Evolutionary conservation across 2,329 filamentous ascomycete species (phyloP).

Genomic region (Talaromyces sp.): DNA sequence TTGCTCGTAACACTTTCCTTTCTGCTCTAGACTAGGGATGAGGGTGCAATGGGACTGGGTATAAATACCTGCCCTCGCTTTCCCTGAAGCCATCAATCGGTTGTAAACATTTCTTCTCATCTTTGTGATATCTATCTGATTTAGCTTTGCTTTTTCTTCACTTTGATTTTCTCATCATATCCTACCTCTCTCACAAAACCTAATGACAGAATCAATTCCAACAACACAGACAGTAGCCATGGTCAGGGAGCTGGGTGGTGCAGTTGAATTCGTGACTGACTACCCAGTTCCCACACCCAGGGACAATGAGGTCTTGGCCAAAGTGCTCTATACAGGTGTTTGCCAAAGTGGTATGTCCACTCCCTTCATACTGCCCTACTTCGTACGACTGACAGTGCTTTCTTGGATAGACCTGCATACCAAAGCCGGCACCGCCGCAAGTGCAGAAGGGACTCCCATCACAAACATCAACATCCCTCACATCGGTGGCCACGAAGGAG

Average conservation of each 20-base stretch:
- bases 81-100: neutral
- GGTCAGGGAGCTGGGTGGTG: constrained; percentile 42
- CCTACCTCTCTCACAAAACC: neutral
- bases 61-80: neutral
- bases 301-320: constrained; percentile 46
- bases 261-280: constrained; percentile 42
- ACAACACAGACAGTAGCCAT: constrained; percentile 42
- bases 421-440: constrained; percentile 40
- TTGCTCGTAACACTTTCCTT: neutral
- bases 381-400: neutral
- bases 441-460: constrained; percentile 42
- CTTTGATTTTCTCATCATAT: neutral
- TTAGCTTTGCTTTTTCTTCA: neutral
- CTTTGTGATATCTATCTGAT: neutral
- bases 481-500: constrained; percentile 49
- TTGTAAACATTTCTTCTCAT: neutral
- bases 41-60: neutral
- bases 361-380: neutral
- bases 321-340: constrained; percentile 48
- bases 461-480: constrained; percentile 48
- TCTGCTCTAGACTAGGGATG: neutral
- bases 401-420: constrained; percentile 40
- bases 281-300: constrained; percentile 44
- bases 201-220: constrained; percentile 21
- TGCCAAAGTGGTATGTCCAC: constrained; percentile 44